These are phyloP conservation scores for Eutypella sp. DNA, from an alignment of 2,329 filamentous ascomycete species.

Conservation along the genomic window DNA sequence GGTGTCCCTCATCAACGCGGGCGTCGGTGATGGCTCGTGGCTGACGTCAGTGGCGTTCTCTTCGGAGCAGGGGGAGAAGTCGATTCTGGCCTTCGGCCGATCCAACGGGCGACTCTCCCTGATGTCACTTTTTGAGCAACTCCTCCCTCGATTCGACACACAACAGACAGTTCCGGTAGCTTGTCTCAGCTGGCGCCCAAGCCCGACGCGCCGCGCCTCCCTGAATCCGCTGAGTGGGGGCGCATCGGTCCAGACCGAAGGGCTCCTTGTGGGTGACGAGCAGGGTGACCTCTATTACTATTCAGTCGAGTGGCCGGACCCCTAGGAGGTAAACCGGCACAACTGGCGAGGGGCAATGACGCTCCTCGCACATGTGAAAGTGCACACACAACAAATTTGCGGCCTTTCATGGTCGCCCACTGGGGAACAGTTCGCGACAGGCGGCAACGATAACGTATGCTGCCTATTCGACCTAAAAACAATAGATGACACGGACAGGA, in stretches of 20 bases:
- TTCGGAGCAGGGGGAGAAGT: slow-evolving; percentile 66
- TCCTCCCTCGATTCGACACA: slow-evolving; percentile 67
- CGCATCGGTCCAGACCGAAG: slow-evolving; percentile 63
- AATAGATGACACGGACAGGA: slow-evolving; percentile 36
- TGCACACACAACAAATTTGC: slow-evolving; percentile 87
- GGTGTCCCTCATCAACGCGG: slow-evolving; percentile 51
- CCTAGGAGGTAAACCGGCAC: slow-evolving; percentile 57
- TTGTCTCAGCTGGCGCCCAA: slow-evolving; percentile 77
- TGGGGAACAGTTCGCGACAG: slow-evolving; percentile 74
- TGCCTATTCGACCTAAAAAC: slow-evolving; percentile 70
- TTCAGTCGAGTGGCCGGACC: slow-evolving; percentile 74
- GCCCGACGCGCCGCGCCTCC: slow-evolving; percentile 46
- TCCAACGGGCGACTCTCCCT: slow-evolving; percentile 72
- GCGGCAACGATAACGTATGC: slow-evolving; percentile 89
- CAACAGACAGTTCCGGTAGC: slow-evolving; percentile 68
- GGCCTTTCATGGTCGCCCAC: slow-evolving; percentile 83
- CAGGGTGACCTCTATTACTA: slow-evolving; percentile 82
- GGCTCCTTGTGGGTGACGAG: slow-evolving; percentile 83
- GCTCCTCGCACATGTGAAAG: slow-evolving; percentile 68
- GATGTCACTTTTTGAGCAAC: slow-evolving; percentile 68
- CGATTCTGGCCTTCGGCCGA: slow-evolving; percentile 80
- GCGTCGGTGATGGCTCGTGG: slow-evolving; percentile 45
- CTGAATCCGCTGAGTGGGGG: slow-evolving; percentile 42
- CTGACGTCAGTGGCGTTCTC: slow-evolving; percentile 91
- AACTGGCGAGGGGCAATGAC: slow-evolving; percentile 75